Evolutionary conservation across 306 rosid species (phyloP).

Genomic region (Prunus salicina): DNA sequence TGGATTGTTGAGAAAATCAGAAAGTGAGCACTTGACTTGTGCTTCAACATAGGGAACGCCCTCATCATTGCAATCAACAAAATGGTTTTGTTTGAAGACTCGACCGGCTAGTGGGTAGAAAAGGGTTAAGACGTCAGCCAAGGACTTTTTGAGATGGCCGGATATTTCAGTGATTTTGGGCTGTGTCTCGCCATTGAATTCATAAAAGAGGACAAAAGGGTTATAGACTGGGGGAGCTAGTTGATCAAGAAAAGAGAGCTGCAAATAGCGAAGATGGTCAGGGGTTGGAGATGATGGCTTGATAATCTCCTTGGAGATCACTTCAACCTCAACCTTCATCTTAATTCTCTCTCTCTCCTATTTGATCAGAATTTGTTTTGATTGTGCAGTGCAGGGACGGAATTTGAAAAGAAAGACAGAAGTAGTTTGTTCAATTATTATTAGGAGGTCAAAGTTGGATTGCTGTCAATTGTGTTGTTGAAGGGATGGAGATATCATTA

Average conservation of each 20-base stretch:
- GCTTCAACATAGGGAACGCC: slow-evolving; percentile 27
- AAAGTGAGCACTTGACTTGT: neutral
- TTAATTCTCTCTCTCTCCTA: no score
- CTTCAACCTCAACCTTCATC: slow-evolving; percentile 4
- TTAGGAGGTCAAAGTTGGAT: no score
- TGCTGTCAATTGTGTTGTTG: no score
- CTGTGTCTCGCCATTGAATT: neutral
- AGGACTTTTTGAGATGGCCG: slow-evolving; percentile 19
- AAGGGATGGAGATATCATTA: no score
- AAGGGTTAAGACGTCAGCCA: slow-evolving; percentile 25
- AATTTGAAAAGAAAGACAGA: no score
- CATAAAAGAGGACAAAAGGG: slow-evolving; percentile 36
- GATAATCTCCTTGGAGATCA: slow-evolving; percentile 36
- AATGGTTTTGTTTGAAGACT: neutral
- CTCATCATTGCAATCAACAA: slow-evolving; percentile 32
- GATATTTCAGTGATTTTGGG: slow-evolving; percentile 11
- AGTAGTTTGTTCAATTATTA: no score
- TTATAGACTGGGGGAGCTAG: slow-evolving; percentile 39
- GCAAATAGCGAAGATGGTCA: slow-evolving; percentile 34
- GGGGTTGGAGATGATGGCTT: slow-evolving; percentile 47
- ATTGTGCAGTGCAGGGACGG: no score
- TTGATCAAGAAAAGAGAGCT: slow-evolving; percentile 55
- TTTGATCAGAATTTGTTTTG: no score
- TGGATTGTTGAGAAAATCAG: slow-evolving; percentile 14
- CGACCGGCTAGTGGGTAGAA: slow-evolving; percentile 35